Conservation (phyloP, 176 grass and related monocot species). For the Rhynchospora pubera region DNA sequence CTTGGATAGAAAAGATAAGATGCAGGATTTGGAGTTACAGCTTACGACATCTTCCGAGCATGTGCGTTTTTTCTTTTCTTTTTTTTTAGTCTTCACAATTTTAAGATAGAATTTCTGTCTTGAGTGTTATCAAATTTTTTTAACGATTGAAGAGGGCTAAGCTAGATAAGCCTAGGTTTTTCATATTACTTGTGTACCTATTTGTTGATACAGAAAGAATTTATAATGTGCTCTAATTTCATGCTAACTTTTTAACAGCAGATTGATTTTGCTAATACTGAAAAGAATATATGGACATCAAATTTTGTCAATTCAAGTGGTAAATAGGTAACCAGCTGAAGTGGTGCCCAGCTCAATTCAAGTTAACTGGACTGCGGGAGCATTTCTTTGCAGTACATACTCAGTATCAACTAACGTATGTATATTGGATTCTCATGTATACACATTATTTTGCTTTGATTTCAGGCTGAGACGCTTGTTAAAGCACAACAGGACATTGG, state of each 20-base stretch:
- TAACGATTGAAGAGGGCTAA: background rate
- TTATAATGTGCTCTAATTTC: background rate
- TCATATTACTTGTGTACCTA: background rate
- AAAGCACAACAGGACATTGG: slow-evolving; percentile 97
- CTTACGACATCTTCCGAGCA: slow-evolving; percentile 66
- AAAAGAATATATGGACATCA: background rate
- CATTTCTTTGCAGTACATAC: background rate
- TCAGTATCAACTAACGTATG: background rate
- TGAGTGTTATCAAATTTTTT: background rate
- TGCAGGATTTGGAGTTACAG: slow-evolving; percentile 78
- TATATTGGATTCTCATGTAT: background rate
- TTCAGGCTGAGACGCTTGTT: slow-evolving; percentile 80
- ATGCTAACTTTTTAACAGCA: background rate
- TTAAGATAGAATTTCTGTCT: background rate
- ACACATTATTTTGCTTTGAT: background rate
- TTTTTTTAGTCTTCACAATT: background rate
- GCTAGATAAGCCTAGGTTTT: background rate
- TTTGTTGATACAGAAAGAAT: background rate
- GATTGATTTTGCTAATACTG: background rate
- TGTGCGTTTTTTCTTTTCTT: slow-evolving; percentile 43
- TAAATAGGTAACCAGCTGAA: background rate
- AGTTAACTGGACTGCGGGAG: too few species aligned
- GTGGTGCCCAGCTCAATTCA: too few species aligned
- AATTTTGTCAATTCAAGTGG: background rate
- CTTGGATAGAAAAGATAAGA: slow-evolving; percentile 64